Conservation (phyloP, 495 filamentous ascomycete species). For the Podospora pseudopauciseta region DNA sequence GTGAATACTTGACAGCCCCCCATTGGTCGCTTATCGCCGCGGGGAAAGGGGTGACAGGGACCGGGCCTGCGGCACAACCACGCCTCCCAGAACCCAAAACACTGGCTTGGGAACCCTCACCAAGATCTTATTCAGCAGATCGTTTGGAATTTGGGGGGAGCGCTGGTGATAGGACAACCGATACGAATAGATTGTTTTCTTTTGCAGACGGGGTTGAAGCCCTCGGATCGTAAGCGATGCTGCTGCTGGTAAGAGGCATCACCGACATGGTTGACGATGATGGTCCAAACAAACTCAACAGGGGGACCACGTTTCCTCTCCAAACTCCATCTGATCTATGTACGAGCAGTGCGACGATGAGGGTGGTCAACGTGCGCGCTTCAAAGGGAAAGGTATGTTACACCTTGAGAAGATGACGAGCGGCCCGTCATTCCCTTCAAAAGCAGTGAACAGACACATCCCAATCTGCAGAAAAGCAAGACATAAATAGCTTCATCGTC, state of each 20-base stretch:
- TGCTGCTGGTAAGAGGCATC: neutral
- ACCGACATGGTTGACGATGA: neutral
- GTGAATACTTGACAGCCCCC: neutral
- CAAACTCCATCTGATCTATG: constrained; percentile 5
- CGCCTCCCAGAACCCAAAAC: constrained; percentile 1
- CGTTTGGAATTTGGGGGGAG: neutral
- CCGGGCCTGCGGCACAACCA: constrained; percentile 13
- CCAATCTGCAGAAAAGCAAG: neutral
- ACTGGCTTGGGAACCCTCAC: constrained; percentile 3
- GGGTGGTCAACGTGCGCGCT: neutral
- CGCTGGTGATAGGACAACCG: neutral
- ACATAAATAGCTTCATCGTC: constrained; percentile 16
- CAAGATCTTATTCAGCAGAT: neutral
- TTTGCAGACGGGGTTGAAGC: neutral
- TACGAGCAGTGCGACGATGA: neutral
- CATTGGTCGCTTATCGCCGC: neutral
- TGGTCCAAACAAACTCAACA: neutral
- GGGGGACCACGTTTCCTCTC: constrained; percentile 19
- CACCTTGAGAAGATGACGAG: too few relatives aligned
- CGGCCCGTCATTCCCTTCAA: neutral
- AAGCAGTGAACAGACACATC: neutral
- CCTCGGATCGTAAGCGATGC: neutral
- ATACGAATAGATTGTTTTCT: neutral
- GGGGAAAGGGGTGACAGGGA: constrained; percentile 7
- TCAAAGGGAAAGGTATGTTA: too few relatives aligned